Conservation (phyloP, 2,329 filamentous ascomycete genomes). For the Clonostachys rhizophaga region DNA sequence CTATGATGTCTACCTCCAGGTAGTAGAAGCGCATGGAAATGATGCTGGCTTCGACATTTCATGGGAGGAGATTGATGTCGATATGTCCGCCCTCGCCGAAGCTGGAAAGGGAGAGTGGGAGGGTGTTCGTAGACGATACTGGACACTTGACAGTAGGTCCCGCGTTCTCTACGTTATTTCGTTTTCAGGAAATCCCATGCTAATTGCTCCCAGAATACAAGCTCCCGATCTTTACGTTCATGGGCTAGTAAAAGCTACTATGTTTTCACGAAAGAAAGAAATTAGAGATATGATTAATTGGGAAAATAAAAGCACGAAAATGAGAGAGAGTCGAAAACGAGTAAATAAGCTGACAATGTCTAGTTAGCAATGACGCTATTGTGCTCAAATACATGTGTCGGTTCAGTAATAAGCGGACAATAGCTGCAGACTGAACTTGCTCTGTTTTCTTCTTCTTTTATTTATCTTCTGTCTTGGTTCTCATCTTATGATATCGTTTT, state of each 20-base stretch:
- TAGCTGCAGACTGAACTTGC: neutral
- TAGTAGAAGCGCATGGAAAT: slow-evolving; percentile 87
- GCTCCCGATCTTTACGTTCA: slow-evolving; percentile 69
- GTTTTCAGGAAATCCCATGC: slow-evolving; percentile 7
- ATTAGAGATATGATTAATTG: neutral
- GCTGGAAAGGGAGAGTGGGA: slow-evolving; percentile 76
- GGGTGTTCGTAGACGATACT: slow-evolving; percentile 83
- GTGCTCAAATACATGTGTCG: too few species aligned
- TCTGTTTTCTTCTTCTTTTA: neutral
- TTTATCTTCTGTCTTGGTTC: too few species aligned
- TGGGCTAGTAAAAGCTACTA: slow-evolving; percentile 43
- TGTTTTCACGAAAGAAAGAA: neutral
- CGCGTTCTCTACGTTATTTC: slow-evolving; percentile 1
- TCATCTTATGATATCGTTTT: neutral
- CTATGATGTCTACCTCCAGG: slow-evolving; percentile 93
- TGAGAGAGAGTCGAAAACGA: neutral
- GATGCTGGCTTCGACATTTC: slow-evolving; percentile 84
- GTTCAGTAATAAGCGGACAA: too few species aligned
- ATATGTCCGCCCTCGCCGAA: slow-evolving; percentile 58
- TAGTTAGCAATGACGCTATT: too few species aligned
- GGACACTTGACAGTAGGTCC: slow-evolving; percentile 69
- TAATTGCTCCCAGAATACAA: slow-evolving; percentile 53
- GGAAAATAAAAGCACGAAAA: neutral
- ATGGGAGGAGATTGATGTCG: slow-evolving; percentile 75
- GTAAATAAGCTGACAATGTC: neutral